Conservation (phyloP, 495 filamentous ascomycete genomes). For the Xylaria nigripes region DNA sequence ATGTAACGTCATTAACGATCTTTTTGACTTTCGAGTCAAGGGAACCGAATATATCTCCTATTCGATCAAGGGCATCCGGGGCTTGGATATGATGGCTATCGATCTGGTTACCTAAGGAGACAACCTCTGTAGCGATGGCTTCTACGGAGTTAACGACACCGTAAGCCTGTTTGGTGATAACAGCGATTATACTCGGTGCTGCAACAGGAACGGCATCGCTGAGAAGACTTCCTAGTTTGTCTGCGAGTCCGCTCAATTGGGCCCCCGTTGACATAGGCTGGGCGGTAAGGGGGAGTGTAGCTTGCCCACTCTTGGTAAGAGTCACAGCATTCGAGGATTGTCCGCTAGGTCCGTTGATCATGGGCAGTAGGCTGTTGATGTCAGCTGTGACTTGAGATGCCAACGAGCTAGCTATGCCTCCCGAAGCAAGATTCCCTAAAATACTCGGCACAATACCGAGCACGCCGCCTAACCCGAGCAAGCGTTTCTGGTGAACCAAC, state of each 20-base stretch:
- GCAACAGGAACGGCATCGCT: neutral
- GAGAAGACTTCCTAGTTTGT: constrained; percentile 9
- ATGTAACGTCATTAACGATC: constrained; percentile 8
- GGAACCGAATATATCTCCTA: constrained; percentile 7
- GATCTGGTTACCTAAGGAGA: constrained; percentile 3
- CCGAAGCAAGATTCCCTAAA: constrained; percentile 4
- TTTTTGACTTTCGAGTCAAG: constrained; percentile 6
- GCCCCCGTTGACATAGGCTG: constrained; percentile 9
- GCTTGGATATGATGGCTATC: constrained; percentile 8
- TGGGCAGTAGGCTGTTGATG: neutral
- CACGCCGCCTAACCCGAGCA: constrained; percentile 3
- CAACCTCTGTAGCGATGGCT: constrained; percentile 12
- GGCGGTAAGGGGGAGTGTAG: constrained; percentile 1
- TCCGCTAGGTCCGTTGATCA: constrained; percentile 1
- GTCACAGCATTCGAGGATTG: constrained; percentile 7
- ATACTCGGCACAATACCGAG: constrained; percentile 2
- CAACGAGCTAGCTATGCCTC: constrained; percentile 2
- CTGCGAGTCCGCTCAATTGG: neutral
- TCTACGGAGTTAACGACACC: constrained; percentile 8
- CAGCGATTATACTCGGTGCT: constrained; percentile 7
- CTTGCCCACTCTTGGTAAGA: constrained; percentile 7
- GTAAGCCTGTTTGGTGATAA: constrained; percentile 9
- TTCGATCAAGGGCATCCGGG: constrained; percentile 9
- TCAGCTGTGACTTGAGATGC: constrained; percentile 9
- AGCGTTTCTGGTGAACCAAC: constrained; percentile 3